Conservation (phyloP, 1,139 yeast genomes). For the Blastobotrys serpentis region DNA sequence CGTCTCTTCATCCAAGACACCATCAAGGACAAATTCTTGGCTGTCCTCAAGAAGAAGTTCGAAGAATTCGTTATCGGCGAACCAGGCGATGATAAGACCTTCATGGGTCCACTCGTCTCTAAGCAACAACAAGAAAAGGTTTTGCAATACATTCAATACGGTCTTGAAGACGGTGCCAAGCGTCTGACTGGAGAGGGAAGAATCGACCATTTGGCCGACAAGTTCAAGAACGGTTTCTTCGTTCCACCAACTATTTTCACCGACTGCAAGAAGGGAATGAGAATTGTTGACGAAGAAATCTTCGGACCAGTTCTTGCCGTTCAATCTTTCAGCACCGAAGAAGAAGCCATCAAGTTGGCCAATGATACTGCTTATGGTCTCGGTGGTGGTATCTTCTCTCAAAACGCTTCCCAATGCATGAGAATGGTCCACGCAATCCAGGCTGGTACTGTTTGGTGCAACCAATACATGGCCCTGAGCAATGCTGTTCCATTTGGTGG, state of each 20-base stretch:
- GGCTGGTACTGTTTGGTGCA: slow-evolving; percentile 86
- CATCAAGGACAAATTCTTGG: slow-evolving; percentile 65
- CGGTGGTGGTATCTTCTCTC: slow-evolving; percentile 81
- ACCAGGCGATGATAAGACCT: slow-evolving; percentile 44
- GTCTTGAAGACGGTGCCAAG: slow-evolving; percentile 67
- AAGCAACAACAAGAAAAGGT: slow-evolving; percentile 64
- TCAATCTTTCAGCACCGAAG: slow-evolving; percentile 64
- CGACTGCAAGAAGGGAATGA: slow-evolving; percentile 63
- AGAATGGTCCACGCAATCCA: slow-evolving; percentile 62
- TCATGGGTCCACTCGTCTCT: slow-evolving; percentile 75
- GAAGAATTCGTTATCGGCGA: slow-evolving; percentile 51
- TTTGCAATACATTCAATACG: slow-evolving; percentile 58
- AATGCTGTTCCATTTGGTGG: slow-evolving; percentile 79
- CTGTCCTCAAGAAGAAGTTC: slow-evolving; percentile 48
- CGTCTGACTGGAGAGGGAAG: slow-evolving; percentile 49
- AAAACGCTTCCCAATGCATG: slow-evolving; percentile 58
- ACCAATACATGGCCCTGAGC: slow-evolving; percentile 75
- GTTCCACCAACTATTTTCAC: slow-evolving; percentile 78
- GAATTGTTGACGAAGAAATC: slow-evolving; percentile 72
- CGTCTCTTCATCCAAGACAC: slow-evolving; percentile 76
- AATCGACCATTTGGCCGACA: slow-evolving; percentile 47
- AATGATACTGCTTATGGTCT: slow-evolving; percentile 77
- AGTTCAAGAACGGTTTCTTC: slow-evolving; percentile 56
- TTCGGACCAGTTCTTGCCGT: slow-evolving; percentile 93
- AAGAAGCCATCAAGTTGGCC: slow-evolving; percentile 69